Conservation (phyloP, 129 eudicot genomes). For the Ambrosia artemisiifolia region DNA sequence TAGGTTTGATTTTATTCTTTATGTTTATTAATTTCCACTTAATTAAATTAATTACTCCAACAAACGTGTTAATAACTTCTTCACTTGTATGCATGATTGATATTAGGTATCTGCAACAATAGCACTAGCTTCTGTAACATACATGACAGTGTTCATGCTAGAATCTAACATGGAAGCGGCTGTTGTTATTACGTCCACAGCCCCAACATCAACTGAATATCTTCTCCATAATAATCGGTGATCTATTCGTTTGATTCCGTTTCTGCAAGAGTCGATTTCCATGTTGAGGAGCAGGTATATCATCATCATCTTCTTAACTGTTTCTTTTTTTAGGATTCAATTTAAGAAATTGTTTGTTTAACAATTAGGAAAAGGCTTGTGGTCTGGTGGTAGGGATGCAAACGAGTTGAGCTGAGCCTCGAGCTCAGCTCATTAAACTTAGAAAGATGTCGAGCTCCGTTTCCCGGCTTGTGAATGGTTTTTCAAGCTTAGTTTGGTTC, state of each 20-base stretch:
- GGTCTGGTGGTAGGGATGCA: no score
- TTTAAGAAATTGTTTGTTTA: not conserved
- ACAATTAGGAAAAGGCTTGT: no score
- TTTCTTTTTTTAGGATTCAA: not conserved
- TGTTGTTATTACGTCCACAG: constrained; percentile 4
- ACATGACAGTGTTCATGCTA: constrained; percentile 71
- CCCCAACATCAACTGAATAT: constrained; percentile 21
- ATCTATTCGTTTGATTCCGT: constrained; percentile 36
- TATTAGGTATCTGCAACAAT: constrained; percentile 60
- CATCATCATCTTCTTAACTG: not conserved
- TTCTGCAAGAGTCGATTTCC: constrained; percentile 47
- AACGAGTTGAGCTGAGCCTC: no score
- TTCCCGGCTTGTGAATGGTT: no score
- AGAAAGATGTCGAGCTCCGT: no score
- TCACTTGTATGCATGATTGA: no score
- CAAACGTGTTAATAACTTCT: no score
- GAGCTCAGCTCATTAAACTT: no score
- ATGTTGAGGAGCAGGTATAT: constrained; percentile 63
- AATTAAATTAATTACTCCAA: not conserved
- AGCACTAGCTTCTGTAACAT: constrained; percentile 46
- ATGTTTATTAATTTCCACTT: no score
- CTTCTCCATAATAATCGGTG: constrained; percentile 43
- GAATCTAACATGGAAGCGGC: constrained; percentile 41
- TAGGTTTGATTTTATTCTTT: no score
- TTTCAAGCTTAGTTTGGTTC: no score